Evolutionary conservation across 257 asterid species (phyloP).

Genomic region (Nicotiana knightiana): DNA sequence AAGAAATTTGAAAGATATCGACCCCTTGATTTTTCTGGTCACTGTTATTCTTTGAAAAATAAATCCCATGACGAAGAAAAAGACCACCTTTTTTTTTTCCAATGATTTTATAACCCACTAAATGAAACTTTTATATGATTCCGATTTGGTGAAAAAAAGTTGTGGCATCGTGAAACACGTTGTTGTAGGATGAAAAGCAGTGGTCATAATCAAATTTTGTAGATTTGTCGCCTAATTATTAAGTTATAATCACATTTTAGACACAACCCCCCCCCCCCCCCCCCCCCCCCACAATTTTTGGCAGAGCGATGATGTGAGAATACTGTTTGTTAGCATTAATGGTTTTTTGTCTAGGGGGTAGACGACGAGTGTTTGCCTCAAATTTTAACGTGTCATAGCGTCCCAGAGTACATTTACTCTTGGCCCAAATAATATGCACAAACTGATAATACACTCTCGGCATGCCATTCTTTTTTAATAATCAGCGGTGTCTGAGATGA

Average conservation of each 20-base stretch:
- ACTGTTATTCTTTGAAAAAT: neutral
- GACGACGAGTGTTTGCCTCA: neutral
- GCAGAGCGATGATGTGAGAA: too few species aligned
- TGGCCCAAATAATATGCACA: too few species aligned
- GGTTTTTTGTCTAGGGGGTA: neutral
- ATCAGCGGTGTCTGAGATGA: too few species aligned
- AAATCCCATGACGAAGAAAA: neutral
- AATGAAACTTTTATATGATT: neutral
- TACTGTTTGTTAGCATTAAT: neutral
- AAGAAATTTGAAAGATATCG: neutral
- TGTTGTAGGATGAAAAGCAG: neutral
- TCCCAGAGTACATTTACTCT: too few species aligned
- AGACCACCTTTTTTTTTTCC: neutral
- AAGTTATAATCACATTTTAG: neutral
- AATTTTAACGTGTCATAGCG: neutral
- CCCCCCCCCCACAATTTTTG: too few species aligned
- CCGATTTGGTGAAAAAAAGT: neutral
- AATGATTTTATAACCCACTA: neutral
- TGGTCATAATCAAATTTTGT: neutral
- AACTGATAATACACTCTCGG: too few species aligned
- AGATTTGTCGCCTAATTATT: neutral
- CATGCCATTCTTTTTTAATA: too few species aligned
- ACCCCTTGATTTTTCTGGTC: neutral
- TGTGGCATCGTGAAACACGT: slow-evolving; percentile 1
- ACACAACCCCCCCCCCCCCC: too few species aligned